Conservation (phyloP, 768 basidiomycete species). For the Boletus pseudopeckii region DNA sequence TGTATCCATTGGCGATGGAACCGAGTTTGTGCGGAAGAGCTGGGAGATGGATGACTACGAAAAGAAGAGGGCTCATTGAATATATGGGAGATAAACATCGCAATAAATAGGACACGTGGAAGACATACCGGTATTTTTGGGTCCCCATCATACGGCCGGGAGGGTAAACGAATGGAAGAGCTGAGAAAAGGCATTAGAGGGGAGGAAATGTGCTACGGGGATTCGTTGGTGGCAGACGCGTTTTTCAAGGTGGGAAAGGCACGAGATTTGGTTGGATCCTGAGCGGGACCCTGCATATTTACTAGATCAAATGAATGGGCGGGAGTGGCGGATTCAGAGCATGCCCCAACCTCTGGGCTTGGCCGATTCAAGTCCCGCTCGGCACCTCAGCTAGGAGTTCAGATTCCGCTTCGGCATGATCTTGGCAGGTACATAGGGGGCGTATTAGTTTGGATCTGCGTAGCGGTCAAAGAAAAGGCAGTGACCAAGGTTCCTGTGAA, state of each 20-base stretch:
- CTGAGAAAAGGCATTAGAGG: slow-evolving; percentile 5
- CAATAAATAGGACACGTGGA: background rate
- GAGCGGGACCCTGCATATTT: background rate
- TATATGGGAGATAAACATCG: no score
- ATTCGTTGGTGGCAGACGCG: background rate
- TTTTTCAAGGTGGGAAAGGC: background rate
- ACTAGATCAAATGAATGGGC: no score
- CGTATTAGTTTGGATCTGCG: no score
- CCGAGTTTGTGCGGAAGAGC: slow-evolving; percentile 28
- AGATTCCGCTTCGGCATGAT: background rate
- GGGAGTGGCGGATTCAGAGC: no score
- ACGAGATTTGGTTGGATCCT: no score
- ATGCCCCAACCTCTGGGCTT: no score
- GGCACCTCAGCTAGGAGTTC: no score
- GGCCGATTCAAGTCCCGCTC: no score
- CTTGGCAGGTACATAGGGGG: no score
- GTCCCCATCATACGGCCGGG: slow-evolving; percentile 7
- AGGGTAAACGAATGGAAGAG: background rate
- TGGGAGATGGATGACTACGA: slow-evolving; percentile 23
- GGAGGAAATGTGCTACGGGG: background rate
- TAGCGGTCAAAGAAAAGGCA: no score
- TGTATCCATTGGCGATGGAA: slow-evolving; percentile 25
- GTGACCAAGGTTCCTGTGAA: no score
- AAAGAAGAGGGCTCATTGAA: background rate
- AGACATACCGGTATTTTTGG: slow-evolving; percentile 24